Base-by-base conservation (phyloP, 371 early-diverging fungal genomes). In the Mucor piriformis region DNA sequence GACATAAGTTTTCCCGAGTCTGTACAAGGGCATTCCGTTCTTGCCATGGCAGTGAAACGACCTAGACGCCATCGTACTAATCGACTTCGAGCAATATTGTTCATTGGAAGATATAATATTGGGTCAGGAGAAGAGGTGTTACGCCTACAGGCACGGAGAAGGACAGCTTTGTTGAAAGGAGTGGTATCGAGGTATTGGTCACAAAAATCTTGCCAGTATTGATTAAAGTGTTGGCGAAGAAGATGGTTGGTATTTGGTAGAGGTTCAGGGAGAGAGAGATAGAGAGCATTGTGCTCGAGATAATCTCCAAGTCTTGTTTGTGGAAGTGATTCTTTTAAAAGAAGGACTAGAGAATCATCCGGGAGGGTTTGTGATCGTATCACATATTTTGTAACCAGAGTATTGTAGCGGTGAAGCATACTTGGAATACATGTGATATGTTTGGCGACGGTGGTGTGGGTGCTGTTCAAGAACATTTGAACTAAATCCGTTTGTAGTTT, bases 11-110 rank as follows among this genome's bases (percentile, higher is more conserved):
- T 37, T 35, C 51, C 51, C 3, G 21, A 37, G 12, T 42, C 42
- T 18, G 23, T 2, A 37, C 37, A 51, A 21, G 51, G 51, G 13
- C 42, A 42, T 2, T 42, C 42, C 8, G 4, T 6, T 0, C 20
- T 1, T 0, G 16, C 42, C 53, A 53, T 53, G 11, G 35, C 37
- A 0, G 53, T 27, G 13, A 48, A 49, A 0, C 57, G 18, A 15
- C 57, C 57, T 13, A 57, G 37, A n/a, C 49, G 57, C 57, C 57
- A 57, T 11, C 48, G 37, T 16, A 57, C 57, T 8, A 46, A 24
- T 18, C 57, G 38, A 40, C 49, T 57, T 13, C 57, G 38, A 25
- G 38, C 49, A 6, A 8, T 6, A 29, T 29, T 29, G 1, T 29
- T 29, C 29, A 29, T 29, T 29, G 29, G 29, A 29, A 29, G 29